Evolutionary conservation across 208 protist species (phyloP), one percentile per base, ranked within the genome.

Genomic region (Trypanosoma theileri): DNA sequence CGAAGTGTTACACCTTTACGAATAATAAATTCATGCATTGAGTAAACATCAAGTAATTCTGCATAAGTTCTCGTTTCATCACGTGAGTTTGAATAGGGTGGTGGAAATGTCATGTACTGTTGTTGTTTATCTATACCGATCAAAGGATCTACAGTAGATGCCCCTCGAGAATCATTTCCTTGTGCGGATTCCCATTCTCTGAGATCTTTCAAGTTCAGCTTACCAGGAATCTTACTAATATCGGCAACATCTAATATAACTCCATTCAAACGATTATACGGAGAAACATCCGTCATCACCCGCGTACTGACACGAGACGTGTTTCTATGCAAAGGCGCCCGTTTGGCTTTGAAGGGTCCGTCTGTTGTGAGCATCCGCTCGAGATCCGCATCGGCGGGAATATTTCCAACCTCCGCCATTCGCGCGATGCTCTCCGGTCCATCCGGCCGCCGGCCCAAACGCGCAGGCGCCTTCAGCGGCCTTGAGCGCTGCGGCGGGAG

Each of bases 1-100:
- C 86, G 81, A 16, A 97, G 81, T 13, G 89, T 83, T 41, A 77
- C 81, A 24, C 93, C 93, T 66, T 96, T 95, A 28, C 93, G 88
- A 62, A 97, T 94, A 64, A 96, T 94, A 55, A 97, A 96, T 79
- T 97, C 91, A 75, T 97, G 91, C 89, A 97, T 94, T n/a, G 91
- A 96, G 71, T 97, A 97, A 31, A 94, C 66, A 65, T 97, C 93
- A 7, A 97, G 84, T 44, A 97, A 83, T 68, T 97, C 88, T 16
- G 87, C 81, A 80, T 97, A 97, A 10, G 89, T 97, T 21, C 91
- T 83, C 3, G 89, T 69, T 61, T 94, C 87, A 4, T 96, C 85
- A 14, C 87, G 74, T 28, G 21, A 14, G 12, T 50, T 26, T 31
- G 14, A 59, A 31, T 4, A 52, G 1, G 3, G 3, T 45, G 42